Base-by-base conservation (phyloP, 768 basidiomycete species). In the Boletus barrowsii region DNA sequence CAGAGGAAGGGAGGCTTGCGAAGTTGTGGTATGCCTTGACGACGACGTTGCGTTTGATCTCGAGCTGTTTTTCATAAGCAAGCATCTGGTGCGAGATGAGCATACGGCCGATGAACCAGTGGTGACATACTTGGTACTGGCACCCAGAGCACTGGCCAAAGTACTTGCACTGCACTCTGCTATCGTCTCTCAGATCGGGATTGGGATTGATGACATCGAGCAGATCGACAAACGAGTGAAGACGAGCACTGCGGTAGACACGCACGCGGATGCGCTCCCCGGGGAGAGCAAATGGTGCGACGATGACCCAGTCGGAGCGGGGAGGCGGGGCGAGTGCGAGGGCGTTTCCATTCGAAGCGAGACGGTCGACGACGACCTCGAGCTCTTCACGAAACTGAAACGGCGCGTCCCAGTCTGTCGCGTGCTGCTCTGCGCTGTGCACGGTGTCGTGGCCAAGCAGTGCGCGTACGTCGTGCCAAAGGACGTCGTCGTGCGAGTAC, bases 101-200 rank as follows among this genome's bases (percentile, higher is more conserved):
- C 26, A 40, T 35, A 18, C 5, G 24, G 20, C 6, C 40, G n/a
- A 37, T 18, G 5, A 9, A 17, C 13, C 17, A 8, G 22, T 17
- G 32, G 24, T 17, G 49, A 61, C 73, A 15, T 39, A 88, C 91
- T 76, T 97, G 94, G 68, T 93, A 93, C 70, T 98, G 96, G 68
- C 96, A 99, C 2, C 96, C 96, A 1, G 83, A 90, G 70, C 95
- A 98, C 37, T 73, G 75, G 0, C 88, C 88, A 74, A 97, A 98
- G 68, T 98, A 94, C 57, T 83, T 82, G 73, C 96, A 98, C 56
- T 78, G 75, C 0, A 90, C 80, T 22, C 82, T 74, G 29, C 69
- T 76, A 60, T 82, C 75, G 60, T 93, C 90, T 49, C 94, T 75
- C 51, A 88, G 71, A 37, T 78, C 79, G 0, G 67, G 56, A 67